Conservation (phyloP, 495 filamentous ascomycete species). For the Penicillium manginii region DNA sequence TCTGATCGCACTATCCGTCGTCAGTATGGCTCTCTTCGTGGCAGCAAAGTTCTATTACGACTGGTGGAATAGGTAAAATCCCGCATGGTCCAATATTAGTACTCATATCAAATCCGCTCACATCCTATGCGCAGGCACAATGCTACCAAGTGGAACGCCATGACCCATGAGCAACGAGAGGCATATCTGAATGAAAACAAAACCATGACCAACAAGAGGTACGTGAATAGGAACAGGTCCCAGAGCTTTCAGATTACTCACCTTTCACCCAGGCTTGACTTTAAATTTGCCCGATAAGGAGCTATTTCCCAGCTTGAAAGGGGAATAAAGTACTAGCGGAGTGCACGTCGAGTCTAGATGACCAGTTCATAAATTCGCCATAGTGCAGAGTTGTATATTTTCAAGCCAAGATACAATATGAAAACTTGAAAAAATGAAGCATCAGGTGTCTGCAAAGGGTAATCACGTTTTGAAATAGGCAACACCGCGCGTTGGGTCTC, state of each 20-base stretch:
- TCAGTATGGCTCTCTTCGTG: slow-evolving; percentile 2
- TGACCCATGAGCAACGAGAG: slow-evolving; percentile 62
- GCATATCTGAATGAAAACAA: slow-evolving; percentile 64
- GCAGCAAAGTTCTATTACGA: slow-evolving; percentile 53
- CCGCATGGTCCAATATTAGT: background rate
- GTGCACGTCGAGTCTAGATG: too few species aligned
- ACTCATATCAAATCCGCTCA: slow-evolving; percentile 2
- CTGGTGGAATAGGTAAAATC: slow-evolving; percentile 53
- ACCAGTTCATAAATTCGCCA: too few species aligned
- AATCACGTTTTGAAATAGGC: slow-evolving; percentile 31
- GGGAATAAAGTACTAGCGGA: too few species aligned
- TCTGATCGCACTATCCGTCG: slow-evolving; percentile 41
- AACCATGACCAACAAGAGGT: slow-evolving; percentile 70
- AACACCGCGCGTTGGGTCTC: slow-evolving; percentile 2
- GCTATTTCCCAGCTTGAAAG: too few species aligned
- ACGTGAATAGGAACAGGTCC: background rate
- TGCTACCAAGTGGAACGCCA: slow-evolving; percentile 52
- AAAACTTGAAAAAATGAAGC: too few species aligned
- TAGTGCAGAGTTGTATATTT: too few species aligned
- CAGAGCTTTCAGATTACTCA: background rate
- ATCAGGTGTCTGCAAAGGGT: slow-evolving; percentile 35
- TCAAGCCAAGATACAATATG: too few species aligned
- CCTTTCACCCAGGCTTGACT: background rate
- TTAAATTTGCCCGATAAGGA: background rate
- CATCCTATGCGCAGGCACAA: slow-evolving; percentile 27